These are phyloP conservation scores for Boletellus sp. DNA, from an alignment of 768 basidiomycete species.

Conservation along the genomic window DNA sequence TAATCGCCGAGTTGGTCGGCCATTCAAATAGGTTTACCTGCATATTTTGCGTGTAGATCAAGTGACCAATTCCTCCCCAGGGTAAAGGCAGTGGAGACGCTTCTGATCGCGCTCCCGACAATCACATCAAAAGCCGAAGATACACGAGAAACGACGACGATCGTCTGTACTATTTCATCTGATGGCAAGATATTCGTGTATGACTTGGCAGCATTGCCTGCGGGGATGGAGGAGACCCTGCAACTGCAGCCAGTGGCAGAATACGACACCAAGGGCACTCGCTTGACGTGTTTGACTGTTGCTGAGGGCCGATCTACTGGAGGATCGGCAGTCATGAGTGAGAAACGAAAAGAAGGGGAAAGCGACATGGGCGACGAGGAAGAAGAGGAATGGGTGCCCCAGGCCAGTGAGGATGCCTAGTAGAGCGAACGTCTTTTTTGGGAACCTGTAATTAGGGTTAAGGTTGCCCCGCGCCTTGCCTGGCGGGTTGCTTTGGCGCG, in stretches of 20 bases:
- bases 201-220: constrained; percentile 56
- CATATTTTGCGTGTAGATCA: background rate
- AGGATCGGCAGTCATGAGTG: constrained; percentile 13
- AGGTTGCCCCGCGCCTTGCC: background rate
- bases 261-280: constrained; percentile 83
- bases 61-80: constrained; percentile 36
- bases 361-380: constrained; percentile 32
- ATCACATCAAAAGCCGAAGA: constrained; percentile 10
- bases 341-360: constrained; percentile 37
- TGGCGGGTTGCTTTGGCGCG: background rate
- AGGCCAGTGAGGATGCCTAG: constrained; percentile 21
- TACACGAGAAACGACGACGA: constrained; percentile 45
- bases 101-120: constrained; percentile 55
- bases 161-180: constrained; percentile 78
- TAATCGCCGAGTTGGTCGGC: constrained; percentile 74
- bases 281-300: constrained; percentile 71
- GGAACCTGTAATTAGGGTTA: background rate
- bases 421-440: background rate
- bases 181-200: constrained; percentile 83
- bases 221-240: constrained; percentile 15
- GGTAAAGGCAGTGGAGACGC: constrained; percentile 75
- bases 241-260: constrained; percentile 54
- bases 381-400: constrained; percentile 30
- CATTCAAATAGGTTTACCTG: constrained; percentile 74
- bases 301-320: constrained; percentile 46